phyloP scores from a whole-genome alignment of 164 flowering plant species.

The Malania oleifera region DNA sequence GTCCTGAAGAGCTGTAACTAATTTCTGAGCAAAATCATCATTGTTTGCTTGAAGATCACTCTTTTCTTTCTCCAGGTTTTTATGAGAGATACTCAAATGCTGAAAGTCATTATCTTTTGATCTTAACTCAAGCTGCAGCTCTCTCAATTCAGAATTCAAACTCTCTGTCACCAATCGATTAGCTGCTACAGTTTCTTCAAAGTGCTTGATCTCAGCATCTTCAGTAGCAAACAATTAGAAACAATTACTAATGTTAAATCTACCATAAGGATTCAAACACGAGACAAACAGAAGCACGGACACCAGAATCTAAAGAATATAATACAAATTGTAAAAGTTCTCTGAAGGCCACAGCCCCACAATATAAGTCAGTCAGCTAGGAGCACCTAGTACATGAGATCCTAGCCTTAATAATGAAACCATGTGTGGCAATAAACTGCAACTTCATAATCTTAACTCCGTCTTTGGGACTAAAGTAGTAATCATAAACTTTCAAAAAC shows the following conservation, averaged over 20 bases:
- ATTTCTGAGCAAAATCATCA: slow-evolving; percentile 33
- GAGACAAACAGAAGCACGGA: not conserved
- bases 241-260: not conserved
- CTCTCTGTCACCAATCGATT: slow-evolving; percentile 34
- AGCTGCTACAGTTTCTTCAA: slow-evolving; percentile 51
- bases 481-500: too few species aligned
- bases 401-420: too few species aligned
- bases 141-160: slow-evolving; percentile 49
- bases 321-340: not conserved
- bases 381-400: too few species aligned
- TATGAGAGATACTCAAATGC: slow-evolving; percentile 30
- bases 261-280: not conserved
- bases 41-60: slow-evolving; percentile 42
- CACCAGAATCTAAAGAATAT: not conserved
- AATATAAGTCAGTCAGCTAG: too few species aligned
- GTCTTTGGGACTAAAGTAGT: too few species aligned
- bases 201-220: slow-evolving; percentile 58
- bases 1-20: slow-evolving; percentile 45
- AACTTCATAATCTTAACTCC: too few species aligned
- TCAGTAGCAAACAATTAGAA: slow-evolving; percentile 8
- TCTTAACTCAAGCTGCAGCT: slow-evolving; percentile 39
- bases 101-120: slow-evolving; percentile 51
- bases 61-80: slow-evolving; percentile 64
- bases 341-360: too few species aligned
- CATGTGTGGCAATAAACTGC: too few species aligned